A percentile compares a stretch with the other conserved stretches of the same genome.
Evolutionary conservation across 1,284 basidiomycete genomes (phyloP).

Genomic region (Prillingera fragicola): DNA sequence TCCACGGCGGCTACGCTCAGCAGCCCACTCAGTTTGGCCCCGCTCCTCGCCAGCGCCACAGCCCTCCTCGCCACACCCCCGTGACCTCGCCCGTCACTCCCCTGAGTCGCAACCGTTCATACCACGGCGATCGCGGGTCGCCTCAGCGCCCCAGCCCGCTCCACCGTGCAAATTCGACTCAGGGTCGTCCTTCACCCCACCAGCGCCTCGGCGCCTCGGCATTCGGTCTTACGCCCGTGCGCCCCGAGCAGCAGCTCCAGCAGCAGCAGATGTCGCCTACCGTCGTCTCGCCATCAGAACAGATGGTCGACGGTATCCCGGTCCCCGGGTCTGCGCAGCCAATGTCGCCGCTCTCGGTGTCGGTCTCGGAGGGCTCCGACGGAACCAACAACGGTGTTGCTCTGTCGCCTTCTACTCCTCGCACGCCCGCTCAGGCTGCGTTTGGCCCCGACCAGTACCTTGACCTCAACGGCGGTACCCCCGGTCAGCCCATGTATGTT

Average conservation of each 20-base stretch:
- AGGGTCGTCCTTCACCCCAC: constrained; percentile 17
- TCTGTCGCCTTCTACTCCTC: constrained; percentile 9
- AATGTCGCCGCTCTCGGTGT: constrained; percentile 14
- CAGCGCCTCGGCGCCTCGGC: constrained; percentile 13
- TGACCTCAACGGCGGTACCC: background rate
- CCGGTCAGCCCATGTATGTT: background rate
- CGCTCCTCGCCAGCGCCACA: constrained; percentile 17
- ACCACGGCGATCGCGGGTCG: constrained; percentile 8
- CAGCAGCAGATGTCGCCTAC: constrained; percentile 1
- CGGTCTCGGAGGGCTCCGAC: constrained; percentile 1
- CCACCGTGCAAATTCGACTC: constrained; percentile 12
- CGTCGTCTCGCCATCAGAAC: background rate
- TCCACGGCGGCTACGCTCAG: constrained; percentile 3
- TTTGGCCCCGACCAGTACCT: constrained; percentile 7
- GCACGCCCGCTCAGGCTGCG: constrained; percentile 14
- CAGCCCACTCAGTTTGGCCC: constrained; percentile 16
- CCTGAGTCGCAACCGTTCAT: constrained; percentile 12
- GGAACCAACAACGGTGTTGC: background rate
- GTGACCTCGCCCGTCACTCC: constrained; percentile 13
- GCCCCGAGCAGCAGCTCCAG: background rate
- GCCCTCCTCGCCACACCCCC: constrained; percentile 13
- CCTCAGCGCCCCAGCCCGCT: constrained; percentile 11
- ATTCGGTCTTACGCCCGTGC: constrained; percentile 14
- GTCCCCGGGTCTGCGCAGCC: background rate
- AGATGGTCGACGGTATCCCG: background rate